These are phyloP conservation scores for Medicago truncatula DNA, from an alignment of 306 rosid genomes.

Conservation along the genomic window DNA sequence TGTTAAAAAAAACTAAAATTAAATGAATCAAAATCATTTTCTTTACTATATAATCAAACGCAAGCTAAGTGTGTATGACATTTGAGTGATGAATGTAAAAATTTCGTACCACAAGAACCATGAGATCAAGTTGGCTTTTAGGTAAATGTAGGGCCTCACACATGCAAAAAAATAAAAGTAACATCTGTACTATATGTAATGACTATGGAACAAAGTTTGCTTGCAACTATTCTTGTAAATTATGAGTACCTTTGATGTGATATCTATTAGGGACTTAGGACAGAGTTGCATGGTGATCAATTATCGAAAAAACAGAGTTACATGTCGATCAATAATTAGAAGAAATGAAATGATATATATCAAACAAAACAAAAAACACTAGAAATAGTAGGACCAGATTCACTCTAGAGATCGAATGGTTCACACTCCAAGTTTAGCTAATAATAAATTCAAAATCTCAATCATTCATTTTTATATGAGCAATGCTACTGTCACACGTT, in stretches of 20 bases:
- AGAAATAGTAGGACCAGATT: neutral
- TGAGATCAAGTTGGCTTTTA: constrained; percentile 2
- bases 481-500: too few relatives aligned
- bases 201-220: neutral
- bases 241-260: neutral
- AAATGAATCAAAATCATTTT: too few relatives aligned
- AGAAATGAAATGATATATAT: too few relatives aligned
- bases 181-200: neutral
- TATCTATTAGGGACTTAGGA: neutral
- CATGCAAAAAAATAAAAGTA: constrained; percentile 7
- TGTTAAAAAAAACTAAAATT: too few relatives aligned
- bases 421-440: neutral
- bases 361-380: too few relatives aligned
- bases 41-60: too few relatives aligned
- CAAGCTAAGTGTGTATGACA: neutral
- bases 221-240: constrained; percentile 3
- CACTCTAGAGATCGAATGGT: neutral
- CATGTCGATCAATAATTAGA: too few relatives aligned
- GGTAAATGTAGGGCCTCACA: constrained; percentile 32
- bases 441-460: too few relatives aligned
- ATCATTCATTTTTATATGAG: too few relatives aligned
- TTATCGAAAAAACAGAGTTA: too few relatives aligned
- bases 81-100: constrained; percentile 13
- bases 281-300: neutral
- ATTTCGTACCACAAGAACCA: neutral